A percentile compares a stretch with the other conserved stretches of the same genome.
phyloP scores from a whole-genome alignment of 2,329 filamentous ascomycete genomes.

The Claviceps sp. region DNA sequence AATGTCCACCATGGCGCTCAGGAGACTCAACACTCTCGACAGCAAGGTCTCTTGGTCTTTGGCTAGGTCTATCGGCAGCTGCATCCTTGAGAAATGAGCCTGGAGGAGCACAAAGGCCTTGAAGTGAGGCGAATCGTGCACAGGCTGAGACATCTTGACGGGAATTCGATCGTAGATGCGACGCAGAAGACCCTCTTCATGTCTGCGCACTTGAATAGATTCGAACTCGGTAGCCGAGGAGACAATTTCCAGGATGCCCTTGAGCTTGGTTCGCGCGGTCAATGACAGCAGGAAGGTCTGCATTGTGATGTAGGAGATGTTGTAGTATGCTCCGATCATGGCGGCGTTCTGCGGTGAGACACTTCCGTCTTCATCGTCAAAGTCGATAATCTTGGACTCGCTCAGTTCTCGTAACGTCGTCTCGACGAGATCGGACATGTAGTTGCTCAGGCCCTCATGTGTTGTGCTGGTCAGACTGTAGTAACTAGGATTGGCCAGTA shows the following conservation, averaged over 20 bases:
- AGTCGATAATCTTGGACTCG: constrained; percentile 89
- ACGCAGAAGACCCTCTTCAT: constrained; percentile 76
- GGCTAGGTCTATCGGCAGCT: constrained; percentile 84
- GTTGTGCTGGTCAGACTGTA: constrained; percentile 82
- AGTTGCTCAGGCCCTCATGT: constrained; percentile 85
- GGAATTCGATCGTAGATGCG: constrained; percentile 91
- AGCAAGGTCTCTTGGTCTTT: constrained; percentile 91
- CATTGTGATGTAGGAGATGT: constrained; percentile 98
- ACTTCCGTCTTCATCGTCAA: constrained; percentile 86
- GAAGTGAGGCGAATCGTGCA: constrained; percentile 91
- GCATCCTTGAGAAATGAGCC: constrained; percentile 95
- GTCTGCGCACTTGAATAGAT: constrained; percentile 80
- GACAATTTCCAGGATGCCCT: constrained; percentile 92
- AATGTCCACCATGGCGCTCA: constrained; percentile 89
- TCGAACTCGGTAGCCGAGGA: constrained; percentile 97
- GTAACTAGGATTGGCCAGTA: constrained; percentile 92
- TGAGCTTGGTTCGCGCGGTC: constrained; percentile 79
- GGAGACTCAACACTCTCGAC: constrained; percentile 69
- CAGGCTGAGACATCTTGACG: constrained; percentile 82
- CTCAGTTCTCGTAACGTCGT: constrained; percentile 78
- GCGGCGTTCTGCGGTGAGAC: constrained; percentile 85
- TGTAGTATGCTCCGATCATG: constrained; percentile 98
- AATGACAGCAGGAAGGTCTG: constrained; percentile 93
- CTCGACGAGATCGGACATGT: constrained; percentile 89
- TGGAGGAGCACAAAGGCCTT: constrained; percentile 96